Conservation (phyloP, 176 grass and related monocot genomes). For the Saccharum officinarum region DNA sequence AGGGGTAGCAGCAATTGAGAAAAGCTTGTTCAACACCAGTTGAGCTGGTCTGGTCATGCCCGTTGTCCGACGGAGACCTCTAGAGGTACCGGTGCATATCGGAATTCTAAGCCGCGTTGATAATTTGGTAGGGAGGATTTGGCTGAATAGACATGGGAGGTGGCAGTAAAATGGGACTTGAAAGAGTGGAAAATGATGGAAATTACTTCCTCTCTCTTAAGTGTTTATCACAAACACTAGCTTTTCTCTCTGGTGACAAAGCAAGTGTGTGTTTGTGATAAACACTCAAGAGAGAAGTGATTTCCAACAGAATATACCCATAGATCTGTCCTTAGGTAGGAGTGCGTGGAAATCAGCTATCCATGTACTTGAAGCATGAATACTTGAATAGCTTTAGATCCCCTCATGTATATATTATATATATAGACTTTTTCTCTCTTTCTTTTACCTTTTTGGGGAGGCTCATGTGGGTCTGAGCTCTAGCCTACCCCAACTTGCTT, state of each 20-base stretch:
- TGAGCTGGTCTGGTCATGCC: not conserved
- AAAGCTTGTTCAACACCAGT: not conserved
- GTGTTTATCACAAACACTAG: not conserved
- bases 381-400: not conserved
- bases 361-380: not conserved
- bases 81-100: not conserved
- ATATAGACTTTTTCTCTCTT: not conserved
- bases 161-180: not conserved
- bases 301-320: not conserved
- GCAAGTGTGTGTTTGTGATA: not conserved
- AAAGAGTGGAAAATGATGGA: not conserved
- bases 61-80: not conserved
- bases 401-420: not conserved
- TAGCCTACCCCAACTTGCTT: not conserved
- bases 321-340: not conserved
- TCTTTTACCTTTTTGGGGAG: not conserved
- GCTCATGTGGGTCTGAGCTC: not conserved
- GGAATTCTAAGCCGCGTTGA: not conserved
- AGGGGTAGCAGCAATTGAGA: not conserved
- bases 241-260: not conserved
- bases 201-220: not conserved
- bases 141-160: not conserved
- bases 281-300: not conserved
- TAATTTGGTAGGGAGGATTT: not conserved
- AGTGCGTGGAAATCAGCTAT: not conserved